Base-by-base conservation (phyloP, 1,284 basidiomycete genomes). In the Rhodotorula glutinis region DNA sequence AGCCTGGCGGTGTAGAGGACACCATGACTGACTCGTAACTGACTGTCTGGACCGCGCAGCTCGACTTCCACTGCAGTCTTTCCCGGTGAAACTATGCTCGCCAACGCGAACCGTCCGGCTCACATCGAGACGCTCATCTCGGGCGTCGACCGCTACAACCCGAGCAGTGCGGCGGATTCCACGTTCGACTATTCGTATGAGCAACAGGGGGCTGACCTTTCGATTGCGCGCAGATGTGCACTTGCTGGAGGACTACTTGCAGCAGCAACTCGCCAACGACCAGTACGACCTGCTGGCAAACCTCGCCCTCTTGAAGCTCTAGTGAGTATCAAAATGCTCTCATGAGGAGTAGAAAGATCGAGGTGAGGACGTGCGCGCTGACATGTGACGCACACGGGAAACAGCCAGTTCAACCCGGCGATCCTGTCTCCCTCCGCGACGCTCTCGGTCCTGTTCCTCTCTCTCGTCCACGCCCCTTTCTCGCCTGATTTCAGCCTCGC, bases 271-370 rank as follows among this genome's bases (percentile, higher is more conserved):
- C 33, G 44, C 60, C 21, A 57, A 57, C 57, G 56, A 57, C 33
- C 52, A 57, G 47, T 73, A 73, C 60, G 71, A 73, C 62, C 54
- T 68, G 19, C 63, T 68, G 33, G 65, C 71, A 33, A 73, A 73
- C 63, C 66, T 73, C 55, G 71, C 71, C 44, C 66, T 73, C 33
- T 63, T 73, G 63, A 73, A 73, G 57, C 64, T 73, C 56, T 73
- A 73, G 66, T 68, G 27, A 25, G 66, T 43, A 27, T 10, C 19
- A 4, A 9, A 3, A 11, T 19, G 43, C 25, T 23, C 40, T 54
- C 29, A 16, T 19, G 25, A 16, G 41, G 29, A 38, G 13, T 11
- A 38, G 33, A 38, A 38, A 11, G 33, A 38, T 7, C 33, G 7
- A 5, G 33, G 11, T 38, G 33, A 38, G 7, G 33, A 38, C 33